Evolutionary conservation across 129 eudicot species (phyloP).

Genomic region (Kitagawia praeruptora): DNA sequence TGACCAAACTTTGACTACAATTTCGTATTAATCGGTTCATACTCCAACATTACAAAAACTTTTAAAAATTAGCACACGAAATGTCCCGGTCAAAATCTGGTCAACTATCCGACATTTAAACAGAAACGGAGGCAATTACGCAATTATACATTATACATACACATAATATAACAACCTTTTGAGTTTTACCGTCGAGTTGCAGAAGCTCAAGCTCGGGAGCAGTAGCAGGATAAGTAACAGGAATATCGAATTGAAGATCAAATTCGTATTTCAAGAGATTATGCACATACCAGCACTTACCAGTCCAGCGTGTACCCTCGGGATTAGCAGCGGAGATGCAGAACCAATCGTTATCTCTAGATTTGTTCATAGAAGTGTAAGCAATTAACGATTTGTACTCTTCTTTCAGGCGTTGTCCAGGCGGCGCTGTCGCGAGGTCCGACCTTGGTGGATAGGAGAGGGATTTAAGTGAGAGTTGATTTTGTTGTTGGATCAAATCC

Average conservation of each 20-base stretch:
- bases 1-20: not conserved
- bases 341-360: conserved; percentile 94
- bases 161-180: conserved; percentile 45
- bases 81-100: no score
- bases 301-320: conserved; percentile 93
- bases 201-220: conserved; percentile 95
- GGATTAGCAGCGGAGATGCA: conserved; percentile 91
- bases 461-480: conserved; percentile 74
- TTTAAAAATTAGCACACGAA: no score
- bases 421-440: conserved; percentile 90
- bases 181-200: conserved; percentile 88
- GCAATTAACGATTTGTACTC: conserved; percentile 88
- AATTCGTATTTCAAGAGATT: conserved; percentile 86
- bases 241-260: conserved; percentile 90
- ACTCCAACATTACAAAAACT: no score
- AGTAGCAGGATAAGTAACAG: conserved; percentile 94
- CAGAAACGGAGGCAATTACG: not conserved
- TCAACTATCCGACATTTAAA: not conserved
- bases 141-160: not conserved
- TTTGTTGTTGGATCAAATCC: conserved; percentile 59
- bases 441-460: conserved; percentile 63
- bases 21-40: no score
- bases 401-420: conserved; percentile 93
- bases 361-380: conserved; percentile 93
- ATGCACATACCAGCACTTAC: conserved; percentile 98